phyloP scores from a whole-genome alignment of 495 filamentous ascomycete species.

The Mytilinidion resinicola region DNA sequence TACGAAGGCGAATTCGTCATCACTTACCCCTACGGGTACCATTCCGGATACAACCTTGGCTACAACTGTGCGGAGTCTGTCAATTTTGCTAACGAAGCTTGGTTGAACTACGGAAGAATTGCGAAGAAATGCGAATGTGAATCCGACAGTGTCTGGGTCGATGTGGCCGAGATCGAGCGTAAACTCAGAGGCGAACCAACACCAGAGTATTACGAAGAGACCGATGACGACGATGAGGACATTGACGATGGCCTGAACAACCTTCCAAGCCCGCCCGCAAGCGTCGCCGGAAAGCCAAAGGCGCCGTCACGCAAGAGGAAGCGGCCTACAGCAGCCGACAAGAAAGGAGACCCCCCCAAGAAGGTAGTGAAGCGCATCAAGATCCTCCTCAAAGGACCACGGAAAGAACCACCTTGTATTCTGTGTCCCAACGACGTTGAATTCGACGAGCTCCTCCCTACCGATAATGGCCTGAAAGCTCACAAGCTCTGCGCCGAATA shows the following conservation, averaged over 20 bases:
- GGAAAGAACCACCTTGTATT: slow-evolving; percentile 73
- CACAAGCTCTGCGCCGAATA: slow-evolving; percentile 87
- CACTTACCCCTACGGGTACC: slow-evolving; percentile 96
- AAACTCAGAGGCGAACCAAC: slow-evolving; percentile 88
- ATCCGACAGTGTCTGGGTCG: slow-evolving; percentile 96
- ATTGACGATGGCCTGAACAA: slow-evolving; percentile 56
- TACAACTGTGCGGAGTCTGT: slow-evolving; percentile 99
- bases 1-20: slow-evolving; percentile 98
- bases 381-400: slow-evolving; percentile 59
- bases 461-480: slow-evolving; percentile 79
- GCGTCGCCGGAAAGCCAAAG: slow-evolving; percentile 57
- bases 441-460: slow-evolving; percentile 74
- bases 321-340: slow-evolving; percentile 46
- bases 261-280: slow-evolving; percentile 74
- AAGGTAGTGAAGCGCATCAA: slow-evolving; percentile 78
- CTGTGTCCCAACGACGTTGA: slow-evolving; percentile 90
- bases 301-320: slow-evolving; percentile 54
- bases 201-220: slow-evolving; percentile 76
- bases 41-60: slow-evolving; percentile 95
- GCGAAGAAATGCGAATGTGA: slow-evolving; percentile 98
- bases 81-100: slow-evolving; percentile 92
- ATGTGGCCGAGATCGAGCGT: slow-evolving; percentile 89
- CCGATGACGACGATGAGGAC: slow-evolving; percentile 68
- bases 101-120: slow-evolving; percentile 89
- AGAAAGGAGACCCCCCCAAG: slow-evolving; percentile 46